phyloP scores from a whole-genome alignment of 352 stramenopile genomes.

The Phytophthora kernoviae region DNA sequence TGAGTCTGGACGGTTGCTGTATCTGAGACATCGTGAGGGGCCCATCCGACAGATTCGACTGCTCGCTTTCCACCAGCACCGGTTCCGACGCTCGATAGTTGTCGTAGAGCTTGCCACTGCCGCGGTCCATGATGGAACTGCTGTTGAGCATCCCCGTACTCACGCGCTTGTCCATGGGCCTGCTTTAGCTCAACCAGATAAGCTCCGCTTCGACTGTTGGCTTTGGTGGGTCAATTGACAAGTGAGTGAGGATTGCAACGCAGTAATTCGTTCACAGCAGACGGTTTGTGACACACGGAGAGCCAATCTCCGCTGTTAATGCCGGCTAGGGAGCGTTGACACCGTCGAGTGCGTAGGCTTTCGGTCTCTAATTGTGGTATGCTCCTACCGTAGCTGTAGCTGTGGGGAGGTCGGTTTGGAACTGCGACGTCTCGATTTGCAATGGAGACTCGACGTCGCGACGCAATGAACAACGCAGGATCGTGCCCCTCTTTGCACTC shows the following conservation, averaged over 20 bases:
- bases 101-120: conserved; percentile 18
- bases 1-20: conserved; percentile 23
- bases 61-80: conserved; percentile 31
- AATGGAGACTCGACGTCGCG: conserved; percentile 17
- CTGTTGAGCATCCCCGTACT: conserved; percentile 20
- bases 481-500: conserved; percentile 15
- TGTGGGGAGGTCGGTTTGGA: too few relatives aligned
- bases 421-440: conserved; percentile 6
- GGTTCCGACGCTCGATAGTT: conserved; percentile 40
- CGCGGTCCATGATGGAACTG: conserved; percentile 27
- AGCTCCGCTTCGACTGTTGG: too few relatives aligned
- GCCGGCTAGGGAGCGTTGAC: too few relatives aligned
- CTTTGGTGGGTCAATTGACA: too few relatives aligned
- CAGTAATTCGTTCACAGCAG: too few relatives aligned
- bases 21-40: conserved; percentile 35
- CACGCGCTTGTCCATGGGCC: conserved; percentile 23
- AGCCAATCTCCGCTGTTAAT: too few relatives aligned
- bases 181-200: too few relatives aligned
- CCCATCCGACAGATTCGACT: conserved; percentile 30
- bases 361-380: too few relatives aligned
- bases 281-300: conserved; percentile 2
- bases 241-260: too few relatives aligned
- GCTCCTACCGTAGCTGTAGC: too few relatives aligned
- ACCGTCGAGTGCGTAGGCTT: too few relatives aligned
- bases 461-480: conserved; percentile 21